phyloP scores from a whole-genome alignment of 352 stramenopile species.

The Thraustochytrium striatum region DNA sequence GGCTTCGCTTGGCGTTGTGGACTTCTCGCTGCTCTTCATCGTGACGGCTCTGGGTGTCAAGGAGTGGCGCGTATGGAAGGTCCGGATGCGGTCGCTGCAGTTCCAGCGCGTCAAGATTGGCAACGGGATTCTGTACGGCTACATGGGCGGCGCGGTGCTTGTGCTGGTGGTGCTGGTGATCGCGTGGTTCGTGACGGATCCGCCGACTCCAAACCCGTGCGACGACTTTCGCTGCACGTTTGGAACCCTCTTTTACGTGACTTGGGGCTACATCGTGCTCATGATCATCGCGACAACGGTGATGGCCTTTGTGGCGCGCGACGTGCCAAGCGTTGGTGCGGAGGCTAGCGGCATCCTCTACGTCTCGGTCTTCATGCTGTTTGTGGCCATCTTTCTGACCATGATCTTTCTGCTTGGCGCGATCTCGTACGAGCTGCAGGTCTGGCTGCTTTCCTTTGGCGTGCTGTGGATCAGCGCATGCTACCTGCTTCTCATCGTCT shows the following conservation, averaged over 20 bases:
- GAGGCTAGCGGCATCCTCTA: constrained; percentile 21
- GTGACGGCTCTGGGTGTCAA: constrained; percentile 18
- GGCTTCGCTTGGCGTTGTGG: constrained; percentile 14
- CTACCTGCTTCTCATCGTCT: constrained; percentile 22
- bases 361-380: background rate
- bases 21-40: constrained; percentile 6
- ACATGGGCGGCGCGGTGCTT: constrained; percentile 1
- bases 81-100: background rate
- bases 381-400: constrained; percentile 25
- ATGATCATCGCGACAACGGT: background rate
- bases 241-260: background rate
- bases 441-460: constrained; percentile 35
- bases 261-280: constrained; percentile 19
- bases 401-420: constrained; percentile 12
- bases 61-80: constrained; percentile 15
- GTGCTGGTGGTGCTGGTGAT: constrained; percentile 6
- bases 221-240: constrained; percentile 23
- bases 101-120: background rate
- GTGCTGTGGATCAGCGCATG: constrained; percentile 36
- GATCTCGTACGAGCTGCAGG: background rate
- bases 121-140: background rate
- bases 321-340: constrained; percentile 14
- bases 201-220: constrained; percentile 10
- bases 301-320: constrained; percentile 6
- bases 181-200: constrained; percentile 11